A percentile compares a stretch with the other conserved stretches of the same genome.
These are phyloP conservation scores for Chaetoceros muelleri DNA, from an alignment of 108 stramenopile genomes.

Conservation along the genomic window DNA sequence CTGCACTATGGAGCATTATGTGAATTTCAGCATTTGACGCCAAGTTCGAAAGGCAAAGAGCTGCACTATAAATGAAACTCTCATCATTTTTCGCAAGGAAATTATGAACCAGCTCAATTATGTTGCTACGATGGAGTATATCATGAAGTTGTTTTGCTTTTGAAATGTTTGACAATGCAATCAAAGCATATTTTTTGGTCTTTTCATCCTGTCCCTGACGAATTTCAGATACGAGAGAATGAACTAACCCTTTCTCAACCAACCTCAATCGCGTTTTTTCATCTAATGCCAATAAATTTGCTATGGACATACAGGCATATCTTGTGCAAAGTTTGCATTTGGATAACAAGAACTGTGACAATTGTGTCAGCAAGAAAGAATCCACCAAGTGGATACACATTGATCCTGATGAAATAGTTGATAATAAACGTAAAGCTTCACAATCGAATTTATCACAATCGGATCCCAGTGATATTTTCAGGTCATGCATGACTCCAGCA, in stretches of 20 bases:
- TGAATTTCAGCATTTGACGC: conserved; percentile 50
- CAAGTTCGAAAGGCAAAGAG: conserved; percentile 66
- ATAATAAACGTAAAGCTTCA: conserved; percentile 65
- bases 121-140: conserved; percentile 29
- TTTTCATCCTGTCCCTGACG: conserved; percentile 33
- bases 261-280: conserved; percentile 44
- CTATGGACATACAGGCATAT: conserved; percentile 76
- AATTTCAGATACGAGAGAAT: conserved; percentile 21
- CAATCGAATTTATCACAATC: conserved; percentile 58
- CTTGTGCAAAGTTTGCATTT: conserved; percentile 62
- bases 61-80: conserved; percentile 45
- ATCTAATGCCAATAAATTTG: conserved; percentile 60
- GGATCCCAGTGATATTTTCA: conserved; percentile 63
- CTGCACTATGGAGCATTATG: conserved; percentile 8
- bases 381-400: conserved; percentile 49
- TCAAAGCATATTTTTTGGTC: conserved; percentile 60
- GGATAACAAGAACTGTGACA: conserved; percentile 51
- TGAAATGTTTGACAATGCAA: conserved; percentile 65
- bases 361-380: conserved; percentile 52
- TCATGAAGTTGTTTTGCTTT: conserved; percentile 48
- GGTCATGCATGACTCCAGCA: conserved; percentile 69
- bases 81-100: conserved; percentile 46
- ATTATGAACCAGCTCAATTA: conserved; percentile 26
- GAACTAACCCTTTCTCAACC: conserved; percentile 52
- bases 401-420: conserved; percentile 60